A percentile compares a stretch with the other conserved stretches of the same genome.
Conservation (phyloP, 73 alveolate genomes). For the Chromera velia region DNA sequence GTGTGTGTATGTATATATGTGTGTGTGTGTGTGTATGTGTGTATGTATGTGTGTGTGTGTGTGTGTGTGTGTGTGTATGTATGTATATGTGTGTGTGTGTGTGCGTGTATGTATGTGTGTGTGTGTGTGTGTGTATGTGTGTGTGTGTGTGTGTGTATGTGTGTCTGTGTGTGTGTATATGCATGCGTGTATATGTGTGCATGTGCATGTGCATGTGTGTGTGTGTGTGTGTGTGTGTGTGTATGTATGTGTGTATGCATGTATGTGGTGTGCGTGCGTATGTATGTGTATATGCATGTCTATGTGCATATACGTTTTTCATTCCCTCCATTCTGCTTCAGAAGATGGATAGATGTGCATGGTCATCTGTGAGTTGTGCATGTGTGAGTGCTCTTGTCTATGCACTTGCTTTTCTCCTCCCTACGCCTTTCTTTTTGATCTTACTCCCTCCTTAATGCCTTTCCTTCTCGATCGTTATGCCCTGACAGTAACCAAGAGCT, state of each 20-base stretch:
- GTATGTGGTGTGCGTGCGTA: too few species aligned
- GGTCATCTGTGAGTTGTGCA: too few species aligned
- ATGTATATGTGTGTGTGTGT: conserved; percentile 3
- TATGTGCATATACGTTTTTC: too few species aligned
- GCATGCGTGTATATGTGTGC: conserved; percentile 3
- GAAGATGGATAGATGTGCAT: too few species aligned
- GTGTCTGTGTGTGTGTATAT: conserved; percentile 1
- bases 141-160: too few species aligned
- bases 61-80: background rate
- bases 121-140: conserved; percentile 1
- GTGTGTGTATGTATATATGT: conserved; percentile 1
- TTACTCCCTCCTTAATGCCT: too few species aligned
- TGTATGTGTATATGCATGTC: too few species aligned
- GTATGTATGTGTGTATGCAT: conserved; percentile 5
- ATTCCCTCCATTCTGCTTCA: too few species aligned
- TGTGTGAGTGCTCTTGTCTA: too few species aligned
- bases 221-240: background rate
- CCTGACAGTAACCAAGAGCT: too few species aligned
- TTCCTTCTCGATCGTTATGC: too few species aligned
- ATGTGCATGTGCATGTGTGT: conserved; percentile 1
- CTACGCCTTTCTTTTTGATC: background rate
- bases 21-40: background rate
- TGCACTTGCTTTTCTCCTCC: too few species aligned
- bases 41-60: background rate
- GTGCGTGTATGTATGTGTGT: background rate